Evolutionary conservation across 2,329 filamentous ascomycete species (phyloP).

Genomic region (Juglanconis oblonga): DNA sequence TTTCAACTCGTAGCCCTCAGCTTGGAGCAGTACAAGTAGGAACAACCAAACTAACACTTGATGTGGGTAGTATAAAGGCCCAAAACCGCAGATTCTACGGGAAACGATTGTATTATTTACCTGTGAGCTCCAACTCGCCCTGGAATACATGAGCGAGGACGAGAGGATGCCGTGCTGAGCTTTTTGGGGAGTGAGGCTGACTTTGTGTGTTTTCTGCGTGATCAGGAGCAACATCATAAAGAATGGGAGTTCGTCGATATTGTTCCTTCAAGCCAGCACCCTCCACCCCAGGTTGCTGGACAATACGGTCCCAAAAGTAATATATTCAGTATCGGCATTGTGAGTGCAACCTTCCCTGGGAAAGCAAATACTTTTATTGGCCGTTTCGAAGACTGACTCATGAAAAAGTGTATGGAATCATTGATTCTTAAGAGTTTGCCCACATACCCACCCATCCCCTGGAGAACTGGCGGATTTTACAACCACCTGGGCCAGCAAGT

Average conservation of each 20-base stretch:
- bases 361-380: neutral
- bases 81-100: neutral
- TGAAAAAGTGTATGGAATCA: neutral
- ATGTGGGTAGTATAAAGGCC: neutral
- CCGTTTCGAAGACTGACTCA: neutral
- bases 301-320: neutral
- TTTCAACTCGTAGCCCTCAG: neutral
- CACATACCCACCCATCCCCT: no score
- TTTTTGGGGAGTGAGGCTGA: neutral
- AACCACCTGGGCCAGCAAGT: neutral
- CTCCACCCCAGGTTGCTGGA: neutral
- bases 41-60: neutral
- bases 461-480: neutral
- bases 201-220: neutral
- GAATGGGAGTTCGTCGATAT: constrained; percentile 1
- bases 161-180: neutral
- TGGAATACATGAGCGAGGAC: no score
- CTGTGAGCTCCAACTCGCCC: no score
- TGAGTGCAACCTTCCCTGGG: neutral
- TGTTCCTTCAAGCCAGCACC: neutral
- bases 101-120: no score
- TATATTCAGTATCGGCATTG: neutral
- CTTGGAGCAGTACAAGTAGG: neutral
- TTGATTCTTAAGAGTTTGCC: no score
- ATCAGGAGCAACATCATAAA: constrained; percentile 3